Base-by-base conservation (phyloP, 345 rosid species). In the Bruguiera gymnorhiza region DNA sequence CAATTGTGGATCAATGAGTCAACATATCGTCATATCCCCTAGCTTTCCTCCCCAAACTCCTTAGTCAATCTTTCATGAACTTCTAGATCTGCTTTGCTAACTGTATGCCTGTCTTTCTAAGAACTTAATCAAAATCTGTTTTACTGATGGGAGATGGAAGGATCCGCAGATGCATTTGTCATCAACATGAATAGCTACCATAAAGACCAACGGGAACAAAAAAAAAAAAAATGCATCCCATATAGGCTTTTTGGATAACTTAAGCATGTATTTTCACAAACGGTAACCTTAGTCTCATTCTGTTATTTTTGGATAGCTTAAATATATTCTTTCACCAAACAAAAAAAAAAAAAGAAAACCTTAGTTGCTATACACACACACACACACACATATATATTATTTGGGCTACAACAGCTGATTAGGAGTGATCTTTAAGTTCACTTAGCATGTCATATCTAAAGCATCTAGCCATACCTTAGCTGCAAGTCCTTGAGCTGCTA, bases 41-140 rank as follows among this genome's bases (percentile, higher is more conserved):
- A 93, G 73, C 98, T 97, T 78, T 93, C 98, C 86, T 93, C 97
- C 57, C 98, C 97, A 80, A 90, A 93, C 84, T 93, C 98, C 71
- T 85, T 87, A 7, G 98, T 93, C 85, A 93, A 93, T 86, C 90
- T 89, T 85, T 90, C 98, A 16, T 93, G 98, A 66, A 93, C 91
- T 2, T 90, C 96, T 19, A 93, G 84, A 80, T 93, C 98, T 31
- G 82, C 21, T 75, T 90, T 91, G 85, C 98, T 89, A 71, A 93
- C 97, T 15, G 98, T 93, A 52, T 96, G 96, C 85, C 78, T 93
- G 97, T 79, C 96, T 86, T 4, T 94, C 92, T 26, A 70, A 93
- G 93, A 57, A 93, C 97, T 78, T 93, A 89, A 21, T 93, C 96
- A 73, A 93, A 93, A 84, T 93, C 98, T 21, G 82, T 81, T 85